Evolutionary conservation across 345 rosid genomes (phyloP).

Genomic region (Gossypium mustelinum): DNA sequence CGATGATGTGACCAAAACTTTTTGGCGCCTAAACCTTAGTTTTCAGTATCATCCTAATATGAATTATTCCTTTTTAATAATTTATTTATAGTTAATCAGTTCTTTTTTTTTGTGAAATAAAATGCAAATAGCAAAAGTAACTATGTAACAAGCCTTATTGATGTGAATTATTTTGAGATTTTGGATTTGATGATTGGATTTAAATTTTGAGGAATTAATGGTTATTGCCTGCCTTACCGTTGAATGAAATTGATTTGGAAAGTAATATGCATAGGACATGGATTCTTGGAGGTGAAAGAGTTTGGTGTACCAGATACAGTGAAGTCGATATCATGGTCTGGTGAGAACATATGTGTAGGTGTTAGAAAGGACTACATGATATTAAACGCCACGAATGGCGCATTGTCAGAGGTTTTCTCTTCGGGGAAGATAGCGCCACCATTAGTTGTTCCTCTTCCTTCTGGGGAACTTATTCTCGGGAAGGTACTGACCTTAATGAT

Average conservation of each 20-base stretch:
- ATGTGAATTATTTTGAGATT: too few relatives aligned
- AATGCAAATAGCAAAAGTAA: background rate
- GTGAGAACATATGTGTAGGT: constrained; percentile 85
- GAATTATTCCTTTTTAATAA: too few relatives aligned
- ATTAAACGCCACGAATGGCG: constrained; percentile 72
- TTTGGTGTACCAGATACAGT: constrained; percentile 87
- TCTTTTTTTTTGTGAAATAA: background rate
- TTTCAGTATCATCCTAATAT: too few relatives aligned
- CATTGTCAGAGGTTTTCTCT: constrained; percentile 85
- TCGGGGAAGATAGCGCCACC: constrained; percentile 86
- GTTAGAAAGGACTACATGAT: constrained; percentile 82
- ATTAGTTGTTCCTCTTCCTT: constrained; percentile 70
- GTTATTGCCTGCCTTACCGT: background rate
- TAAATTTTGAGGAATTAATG: too few relatives aligned
- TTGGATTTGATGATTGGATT: too few relatives aligned
- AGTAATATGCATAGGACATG: constrained; percentile 58
- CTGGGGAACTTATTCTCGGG: constrained; percentile 89
- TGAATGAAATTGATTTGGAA: constrained; percentile 11
- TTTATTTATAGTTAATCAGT: background rate
- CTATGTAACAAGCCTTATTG: background rate
- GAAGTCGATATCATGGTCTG: constrained; percentile 94
- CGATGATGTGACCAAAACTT: too few relatives aligned
- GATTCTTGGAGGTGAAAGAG: constrained; percentile 93
- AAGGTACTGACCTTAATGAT: constrained; percentile 46
- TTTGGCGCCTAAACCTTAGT: too few relatives aligned